Evolutionary conservation across 2,329 filamentous ascomycete species (phyloP).

Genomic region (Phaeosphaeria sp.): DNA sequence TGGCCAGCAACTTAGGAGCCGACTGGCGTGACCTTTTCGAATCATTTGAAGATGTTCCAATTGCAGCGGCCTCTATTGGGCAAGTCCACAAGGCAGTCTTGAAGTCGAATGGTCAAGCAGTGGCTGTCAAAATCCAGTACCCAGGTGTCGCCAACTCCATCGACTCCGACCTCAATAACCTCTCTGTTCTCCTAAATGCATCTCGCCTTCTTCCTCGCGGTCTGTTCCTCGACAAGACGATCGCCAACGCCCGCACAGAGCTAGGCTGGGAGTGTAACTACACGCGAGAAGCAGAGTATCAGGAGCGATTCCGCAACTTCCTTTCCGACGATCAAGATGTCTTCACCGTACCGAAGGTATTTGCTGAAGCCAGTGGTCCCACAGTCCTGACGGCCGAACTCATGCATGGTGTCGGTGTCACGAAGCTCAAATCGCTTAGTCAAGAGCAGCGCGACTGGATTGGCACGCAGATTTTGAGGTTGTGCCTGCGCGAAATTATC

Average conservation of each 20-base stretch:
- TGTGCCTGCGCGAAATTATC: slow-evolving; percentile 90
- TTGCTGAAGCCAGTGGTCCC: slow-evolving; percentile 78
- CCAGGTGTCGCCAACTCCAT: slow-evolving; percentile 95
- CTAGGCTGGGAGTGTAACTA: slow-evolving; percentile 99
- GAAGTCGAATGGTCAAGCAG: slow-evolving; percentile 73
- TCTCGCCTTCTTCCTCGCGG: slow-evolving; percentile 89
- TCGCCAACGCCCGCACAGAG: slow-evolving; percentile 90
- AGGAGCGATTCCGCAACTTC: slow-evolving; percentile 75
- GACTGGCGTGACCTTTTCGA: slow-evolving; percentile 86
- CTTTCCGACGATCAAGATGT: slow-evolving; percentile 75
- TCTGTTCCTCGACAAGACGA: slow-evolving; percentile 94
- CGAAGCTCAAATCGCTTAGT: slow-evolving; percentile 74
- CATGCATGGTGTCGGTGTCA: slow-evolving; percentile 85
- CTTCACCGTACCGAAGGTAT: slow-evolving; percentile 81
- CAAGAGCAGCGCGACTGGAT: slow-evolving; percentile 95
- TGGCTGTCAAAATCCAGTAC: slow-evolving; percentile 97
- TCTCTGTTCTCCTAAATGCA: slow-evolving; percentile 87
- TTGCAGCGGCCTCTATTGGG: slow-evolving; percentile 95
- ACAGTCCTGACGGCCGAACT: slow-evolving; percentile 93
- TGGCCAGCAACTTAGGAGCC: slow-evolving; percentile 76
- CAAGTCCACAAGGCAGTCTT: slow-evolving; percentile 90
- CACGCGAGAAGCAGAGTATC: slow-evolving; percentile 82
- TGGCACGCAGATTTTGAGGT: slow-evolving; percentile 87
- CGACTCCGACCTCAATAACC: slow-evolving; percentile 93
- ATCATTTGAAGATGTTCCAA: slow-evolving; percentile 87